Evolutionary conservation across 2,329 filamentous ascomycete genomes (phyloP).

Genomic region (Blumeria hordei): DNA sequence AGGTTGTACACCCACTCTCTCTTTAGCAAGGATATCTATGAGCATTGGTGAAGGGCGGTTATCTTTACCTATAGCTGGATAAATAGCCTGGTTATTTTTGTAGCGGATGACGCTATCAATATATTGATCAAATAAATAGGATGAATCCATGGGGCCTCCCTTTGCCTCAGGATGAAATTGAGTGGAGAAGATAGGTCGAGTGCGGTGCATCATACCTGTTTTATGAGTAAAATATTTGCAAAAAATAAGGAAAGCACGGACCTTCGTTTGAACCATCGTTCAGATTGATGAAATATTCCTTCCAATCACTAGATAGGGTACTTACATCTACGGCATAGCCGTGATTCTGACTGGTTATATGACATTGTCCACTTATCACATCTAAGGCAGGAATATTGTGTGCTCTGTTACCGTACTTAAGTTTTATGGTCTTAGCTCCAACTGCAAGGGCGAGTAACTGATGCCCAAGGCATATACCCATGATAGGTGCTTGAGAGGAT

Average conservation of each 20-base stretch:
- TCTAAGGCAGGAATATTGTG: conserved; percentile 96
- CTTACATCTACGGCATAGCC: conserved; percentile 80
- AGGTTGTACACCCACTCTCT: conserved; percentile 59
- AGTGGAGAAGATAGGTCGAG: conserved; percentile 88
- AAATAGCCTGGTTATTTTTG: conserved; percentile 59
- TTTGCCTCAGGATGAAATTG: conserved; percentile 99
- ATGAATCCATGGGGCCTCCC: conserved; percentile 85
- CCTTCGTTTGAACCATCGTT: conserved; percentile 96
- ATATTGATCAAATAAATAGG: conserved; percentile 93
- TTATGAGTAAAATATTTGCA: conserved; percentile 1
- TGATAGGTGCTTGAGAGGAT: conserved; percentile 70
- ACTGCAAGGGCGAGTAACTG: conserved; percentile 80
- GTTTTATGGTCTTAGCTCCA: conserved; percentile 78
- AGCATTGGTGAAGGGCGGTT: conserved; percentile 72
- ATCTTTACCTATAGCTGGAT: conserved; percentile 45
- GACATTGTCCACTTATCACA: conserved; percentile 85
- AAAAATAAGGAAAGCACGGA: conserved; percentile 11
- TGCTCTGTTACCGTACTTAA: conserved; percentile 97
- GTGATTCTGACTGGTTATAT: conserved; percentile 97
- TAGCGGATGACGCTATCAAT: conserved; percentile 70
- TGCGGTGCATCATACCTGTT: conserved; percentile 69
- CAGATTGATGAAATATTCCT: conserved; percentile 95
- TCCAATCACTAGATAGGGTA: conserved; percentile 68
- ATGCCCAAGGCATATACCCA: conserved; percentile 95
- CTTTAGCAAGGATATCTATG: conserved; percentile 76